Base-by-base conservation (phyloP, 163 green algal genomes). In the Scenedesmus sp. region DNA sequence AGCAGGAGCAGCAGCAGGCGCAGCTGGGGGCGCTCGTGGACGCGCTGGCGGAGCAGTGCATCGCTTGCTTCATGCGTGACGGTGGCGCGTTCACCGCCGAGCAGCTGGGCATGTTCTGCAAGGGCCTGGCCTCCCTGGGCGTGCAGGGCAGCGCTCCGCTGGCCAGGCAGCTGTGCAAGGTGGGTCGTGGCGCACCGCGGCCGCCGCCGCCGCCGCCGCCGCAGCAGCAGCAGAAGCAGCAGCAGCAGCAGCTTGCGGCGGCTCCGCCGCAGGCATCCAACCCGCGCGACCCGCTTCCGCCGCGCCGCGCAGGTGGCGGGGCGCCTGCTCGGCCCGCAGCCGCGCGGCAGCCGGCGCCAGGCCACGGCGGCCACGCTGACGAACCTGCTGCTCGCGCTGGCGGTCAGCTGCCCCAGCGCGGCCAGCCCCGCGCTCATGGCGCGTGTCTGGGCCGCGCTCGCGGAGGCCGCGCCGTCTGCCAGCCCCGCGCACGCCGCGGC, bases 51-150 rank as follows among this genome's bases (percentile, higher is more conserved):
- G 39, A 29, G 33, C 15, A 58, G 24, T 77, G 69, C n/a, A 36
- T 77, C 22, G 13, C 42, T 17, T 77, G 69, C 42, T 77, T 77
- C 13, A 15, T 77, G 69, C 9, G 33, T 1, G 24, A 60, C 20
- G 69, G 54, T 2, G 20, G 17, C 6, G 17, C 3, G 10, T 77
- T 77, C 10, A 77, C 50, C 22, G 69, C 69, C 4, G 53, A 77
- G 54, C 69, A 77, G 54, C 54, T 77, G 31, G 69, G 69, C 28
- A 66, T 66, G 50, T 66, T 66, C 22, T 77, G 69, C 69, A 66
- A 33, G 42, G 53, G 69, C 6, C 44, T 77, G 34, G 69, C 69
- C 57, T 17, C 28, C 36, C 20, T 57, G 53, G n/a, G 47, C 17
- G 14, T 58, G 22, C n/a, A 44, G 20, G 69, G 53, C 4, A 44